Conservation (phyloP, 2,329 filamentous ascomycete species). For the Ambrosiella xylebori region DNA sequence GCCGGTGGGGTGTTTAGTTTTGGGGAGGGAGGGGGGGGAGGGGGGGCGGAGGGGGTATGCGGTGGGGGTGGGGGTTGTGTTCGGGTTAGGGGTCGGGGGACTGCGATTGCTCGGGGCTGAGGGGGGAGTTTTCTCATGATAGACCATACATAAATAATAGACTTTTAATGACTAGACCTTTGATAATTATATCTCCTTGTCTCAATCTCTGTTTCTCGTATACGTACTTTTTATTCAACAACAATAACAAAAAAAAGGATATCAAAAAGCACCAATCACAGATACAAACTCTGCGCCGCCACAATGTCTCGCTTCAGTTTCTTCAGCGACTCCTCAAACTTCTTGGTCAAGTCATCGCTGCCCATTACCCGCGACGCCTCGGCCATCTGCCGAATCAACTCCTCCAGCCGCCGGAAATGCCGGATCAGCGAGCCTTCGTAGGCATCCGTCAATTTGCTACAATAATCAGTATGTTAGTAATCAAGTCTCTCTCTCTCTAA, state of each 20-base stretch:
- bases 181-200: too few relatives aligned
- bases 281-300: constrained; percentile 80
- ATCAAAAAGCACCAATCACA: constrained; percentile 30
- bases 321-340: constrained; percentile 71
- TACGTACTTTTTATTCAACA: not conserved
- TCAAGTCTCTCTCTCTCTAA: not conserved
- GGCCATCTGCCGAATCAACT: constrained; percentile 84
- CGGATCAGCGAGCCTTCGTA: constrained; percentile 95
- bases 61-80: constrained; percentile 53
- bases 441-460: constrained; percentile 94
- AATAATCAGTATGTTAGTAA: constrained; percentile 14
- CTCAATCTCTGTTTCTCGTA: not conserved
- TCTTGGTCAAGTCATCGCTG: constrained; percentile 77
- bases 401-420: constrained; percentile 86
- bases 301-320: constrained; percentile 91
- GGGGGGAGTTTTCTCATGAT: not conserved
- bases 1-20: constrained; percentile 68
- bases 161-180: not conserved
- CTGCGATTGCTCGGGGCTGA: constrained; percentile 32
- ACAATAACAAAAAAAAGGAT: not conserved
- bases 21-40: constrained; percentile 77
- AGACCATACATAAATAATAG: constrained; percentile 11
- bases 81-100: constrained; percentile 44
- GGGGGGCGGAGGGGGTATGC: constrained; percentile 52
- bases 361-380: constrained; percentile 97